Evolutionary conservation across 73 alveolate genomes (phyloP).

Genomic region (Paramecium sexaurelia): DNA sequence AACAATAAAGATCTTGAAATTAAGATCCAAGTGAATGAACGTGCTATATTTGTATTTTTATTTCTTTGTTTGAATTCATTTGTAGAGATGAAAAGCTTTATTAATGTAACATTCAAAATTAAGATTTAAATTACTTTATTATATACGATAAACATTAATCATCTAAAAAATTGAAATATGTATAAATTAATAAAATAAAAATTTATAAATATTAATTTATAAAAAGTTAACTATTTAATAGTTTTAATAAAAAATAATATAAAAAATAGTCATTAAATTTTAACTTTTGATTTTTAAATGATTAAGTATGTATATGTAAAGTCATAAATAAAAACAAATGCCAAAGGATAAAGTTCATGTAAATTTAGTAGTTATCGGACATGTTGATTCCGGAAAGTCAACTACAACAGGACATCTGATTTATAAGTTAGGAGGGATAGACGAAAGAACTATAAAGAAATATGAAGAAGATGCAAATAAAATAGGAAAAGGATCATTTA

Average conservation of each 20-base stretch:
- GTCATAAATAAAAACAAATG: slow-evolving; percentile 20
- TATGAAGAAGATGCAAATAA: slow-evolving; percentile 96
- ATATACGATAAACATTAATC: too few species aligned
- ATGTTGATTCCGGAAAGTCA: slow-evolving; percentile 96
- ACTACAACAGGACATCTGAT: slow-evolving; percentile 95
- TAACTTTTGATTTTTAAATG: not conserved
- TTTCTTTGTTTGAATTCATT: too few species aligned
- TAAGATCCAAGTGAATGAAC: too few species aligned
- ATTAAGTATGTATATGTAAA: not conserved
- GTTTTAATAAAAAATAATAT: not conserved
- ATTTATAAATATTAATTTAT: not conserved
- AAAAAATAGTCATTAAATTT: not conserved
- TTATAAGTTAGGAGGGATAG: slow-evolving; percentile 94
- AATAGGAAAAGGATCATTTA: slow-evolving; percentile 90
- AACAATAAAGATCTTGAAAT: too few species aligned
- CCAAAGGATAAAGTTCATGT: slow-evolving; percentile 87
- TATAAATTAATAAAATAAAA: too few species aligned
- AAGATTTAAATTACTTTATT: too few species aligned
- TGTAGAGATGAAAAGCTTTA: too few species aligned
- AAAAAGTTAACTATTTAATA: too few species aligned
- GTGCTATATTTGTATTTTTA: too few species aligned
- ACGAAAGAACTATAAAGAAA: slow-evolving; percentile 90
- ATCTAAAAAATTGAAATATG: too few species aligned
- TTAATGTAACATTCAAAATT: too few species aligned
- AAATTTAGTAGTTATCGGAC: slow-evolving; percentile 94